Evolutionary conservation across 257 asterid species (phyloP).

Genomic region (Prunella vulgaris): DNA sequence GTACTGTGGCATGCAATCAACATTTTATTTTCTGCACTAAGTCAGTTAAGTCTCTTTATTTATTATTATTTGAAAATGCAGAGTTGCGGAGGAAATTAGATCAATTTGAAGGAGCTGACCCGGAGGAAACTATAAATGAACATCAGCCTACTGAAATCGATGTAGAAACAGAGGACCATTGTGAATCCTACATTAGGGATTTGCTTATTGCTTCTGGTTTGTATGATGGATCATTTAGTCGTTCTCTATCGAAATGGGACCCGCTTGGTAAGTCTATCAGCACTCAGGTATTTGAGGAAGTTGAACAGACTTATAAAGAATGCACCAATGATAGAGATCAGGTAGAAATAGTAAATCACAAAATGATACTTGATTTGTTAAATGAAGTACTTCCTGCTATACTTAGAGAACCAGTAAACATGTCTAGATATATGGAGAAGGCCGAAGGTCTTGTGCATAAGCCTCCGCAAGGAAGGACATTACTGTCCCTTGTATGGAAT

Average conservation of each 20-base stretch:
- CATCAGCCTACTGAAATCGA: slow-evolving; percentile 53
- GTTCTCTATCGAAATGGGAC: slow-evolving; percentile 70
- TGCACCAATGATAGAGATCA: slow-evolving; percentile 38
- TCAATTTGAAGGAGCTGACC: slow-evolving; percentile 53
- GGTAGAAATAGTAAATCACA: slow-evolving; percentile 46
- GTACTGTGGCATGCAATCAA: background rate
- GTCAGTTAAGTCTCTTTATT: background rate
- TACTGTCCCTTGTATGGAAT: slow-evolving; percentile 61
- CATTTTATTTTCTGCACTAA: background rate
- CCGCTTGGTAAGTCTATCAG: slow-evolving; percentile 75
- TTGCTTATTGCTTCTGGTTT: slow-evolving; percentile 81
- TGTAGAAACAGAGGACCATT: slow-evolving; percentile 55
- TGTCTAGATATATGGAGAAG: slow-evolving; percentile 48
- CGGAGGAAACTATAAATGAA: slow-evolving; percentile 40
- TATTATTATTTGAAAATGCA: slow-evolving; percentile 22
- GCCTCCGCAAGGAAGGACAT: slow-evolving; percentile 63
- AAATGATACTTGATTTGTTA: slow-evolving; percentile 58
- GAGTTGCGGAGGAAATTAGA: slow-evolving; percentile 77
- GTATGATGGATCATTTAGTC: slow-evolving; percentile 56
- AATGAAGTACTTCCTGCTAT: slow-evolving; percentile 75
- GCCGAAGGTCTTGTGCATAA: slow-evolving; percentile 33
- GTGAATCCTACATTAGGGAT: slow-evolving; percentile 74
- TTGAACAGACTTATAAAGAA: slow-evolving; percentile 52
- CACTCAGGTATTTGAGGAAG: slow-evolving; percentile 68
- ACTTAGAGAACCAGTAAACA: slow-evolving; percentile 45